A percentile compares a stretch with the other conserved stretches of the same genome.
Conservation (phyloP, 1,284 basidiomycete species). For the Sanghuangporus weigelae region DNA sequence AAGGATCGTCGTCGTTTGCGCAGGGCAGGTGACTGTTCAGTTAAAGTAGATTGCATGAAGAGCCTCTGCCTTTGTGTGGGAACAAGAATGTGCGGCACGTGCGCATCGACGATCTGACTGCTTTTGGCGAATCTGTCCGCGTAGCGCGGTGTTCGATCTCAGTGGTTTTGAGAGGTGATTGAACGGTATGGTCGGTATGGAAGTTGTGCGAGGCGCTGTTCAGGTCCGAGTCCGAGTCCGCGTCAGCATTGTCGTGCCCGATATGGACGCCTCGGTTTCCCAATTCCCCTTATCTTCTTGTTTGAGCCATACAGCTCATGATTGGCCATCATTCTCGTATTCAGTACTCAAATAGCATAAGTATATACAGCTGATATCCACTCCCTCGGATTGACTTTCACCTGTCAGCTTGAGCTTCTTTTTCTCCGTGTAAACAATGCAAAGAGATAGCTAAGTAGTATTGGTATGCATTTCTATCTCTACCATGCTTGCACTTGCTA, state of each 20-base stretch:
- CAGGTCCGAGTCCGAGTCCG: not conserved
- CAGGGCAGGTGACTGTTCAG: not conserved
- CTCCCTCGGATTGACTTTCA: no score
- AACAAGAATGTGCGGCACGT: not conserved
- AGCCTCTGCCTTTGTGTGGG: not conserved
- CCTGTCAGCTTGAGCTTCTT: no score
- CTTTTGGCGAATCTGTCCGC: not conserved
- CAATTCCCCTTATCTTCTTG: not conserved
- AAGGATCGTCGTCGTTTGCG: conserved; percentile 1
- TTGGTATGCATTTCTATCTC: not conserved
- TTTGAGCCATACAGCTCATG: not conserved
- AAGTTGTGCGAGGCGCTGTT: not conserved
- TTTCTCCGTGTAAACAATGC: no score
- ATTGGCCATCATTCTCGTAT: not conserved
- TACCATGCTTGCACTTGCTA: not conserved
- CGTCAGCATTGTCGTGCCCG: not conserved
- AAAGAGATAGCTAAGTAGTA: no score
- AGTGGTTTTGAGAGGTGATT: not conserved
- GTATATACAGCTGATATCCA: no score
- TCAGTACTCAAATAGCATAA: no score
- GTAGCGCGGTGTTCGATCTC: not conserved
- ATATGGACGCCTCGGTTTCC: not conserved
- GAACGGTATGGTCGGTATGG: not conserved
- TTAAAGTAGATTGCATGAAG: not conserved
- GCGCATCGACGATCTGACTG: not conserved